phyloP scores from a whole-genome alignment of 2,329 filamentous ascomycete genomes.

The Nemania abortiva region DNA sequence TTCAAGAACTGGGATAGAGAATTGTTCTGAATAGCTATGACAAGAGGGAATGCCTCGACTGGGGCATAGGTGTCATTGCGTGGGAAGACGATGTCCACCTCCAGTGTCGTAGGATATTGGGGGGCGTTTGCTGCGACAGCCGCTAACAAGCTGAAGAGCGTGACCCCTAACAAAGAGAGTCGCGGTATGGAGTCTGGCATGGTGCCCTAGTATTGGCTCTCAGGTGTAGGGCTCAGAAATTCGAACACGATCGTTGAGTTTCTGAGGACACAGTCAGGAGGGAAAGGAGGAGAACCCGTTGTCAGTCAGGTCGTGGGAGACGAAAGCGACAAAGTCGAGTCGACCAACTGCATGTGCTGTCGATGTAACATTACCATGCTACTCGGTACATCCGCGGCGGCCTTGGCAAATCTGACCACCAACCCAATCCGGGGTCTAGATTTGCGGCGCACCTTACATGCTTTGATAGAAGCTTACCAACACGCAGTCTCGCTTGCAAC shows the following conservation, averaged over 20 bases:
- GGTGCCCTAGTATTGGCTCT: conserved; percentile 1
- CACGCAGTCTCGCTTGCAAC: too few species aligned
- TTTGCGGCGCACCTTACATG: too few species aligned
- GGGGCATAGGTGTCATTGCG: conserved; percentile 12
- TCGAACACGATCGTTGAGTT: conserved; percentile 1
- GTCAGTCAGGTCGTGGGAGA: neutral
- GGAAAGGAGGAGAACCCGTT: too few species aligned
- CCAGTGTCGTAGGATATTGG: conserved; percentile 12
- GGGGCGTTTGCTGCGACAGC: neutral
- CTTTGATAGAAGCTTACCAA: too few species aligned
- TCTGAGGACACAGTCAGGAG: neutral
- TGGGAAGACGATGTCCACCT: conserved; percentile 13
- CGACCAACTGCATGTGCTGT: conserved; percentile 2
- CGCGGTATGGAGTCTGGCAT: conserved; percentile 1
- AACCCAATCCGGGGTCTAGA: too few species aligned
- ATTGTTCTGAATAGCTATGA: conserved; percentile 10
- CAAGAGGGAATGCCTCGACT: conserved; percentile 2
- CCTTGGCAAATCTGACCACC: too few species aligned
- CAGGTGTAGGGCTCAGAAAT: conserved; percentile 1
- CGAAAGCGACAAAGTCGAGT: neutral
- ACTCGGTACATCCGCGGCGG: too few species aligned
- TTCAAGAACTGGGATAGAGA: conserved; percentile 9
- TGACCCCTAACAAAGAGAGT: conserved; percentile 4
- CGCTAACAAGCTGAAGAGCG: conserved; percentile 10
- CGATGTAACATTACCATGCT: neutral